A percentile compares a stretch with the other conserved stretches of the same genome.
Conservation (phyloP, 2,329 filamentous ascomycete genomes). For the Paecilomyces niveus region DNA sequence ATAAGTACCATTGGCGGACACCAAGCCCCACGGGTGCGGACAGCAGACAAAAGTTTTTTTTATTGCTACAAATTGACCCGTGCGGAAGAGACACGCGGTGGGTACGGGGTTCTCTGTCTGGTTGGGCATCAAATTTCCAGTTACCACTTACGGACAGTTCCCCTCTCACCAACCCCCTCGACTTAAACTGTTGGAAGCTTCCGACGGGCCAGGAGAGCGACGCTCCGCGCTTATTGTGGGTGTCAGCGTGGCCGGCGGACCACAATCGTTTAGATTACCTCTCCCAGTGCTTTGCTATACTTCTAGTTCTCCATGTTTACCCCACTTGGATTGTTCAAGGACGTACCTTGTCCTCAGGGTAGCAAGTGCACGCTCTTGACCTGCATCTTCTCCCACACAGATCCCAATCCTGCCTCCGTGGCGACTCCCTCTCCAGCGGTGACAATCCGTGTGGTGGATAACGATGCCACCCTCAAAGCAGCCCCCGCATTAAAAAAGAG, state of each 20-base stretch:
- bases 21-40: background rate
- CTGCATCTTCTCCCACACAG: constrained; percentile 54
- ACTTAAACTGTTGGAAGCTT: background rate
- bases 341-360: constrained; percentile 46
- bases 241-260: background rate
- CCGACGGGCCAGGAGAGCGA: background rate
- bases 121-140: background rate
- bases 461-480: constrained; percentile 1
- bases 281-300: background rate
- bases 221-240: background rate
- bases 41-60: background rate
- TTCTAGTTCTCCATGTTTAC: constrained; percentile 42
- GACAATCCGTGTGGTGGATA: constrained; percentile 5
- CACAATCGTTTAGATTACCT: background rate
- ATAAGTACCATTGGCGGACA: background rate
- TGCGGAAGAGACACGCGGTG: background rate
- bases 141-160: background rate
- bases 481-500: constrained; percentile 26
- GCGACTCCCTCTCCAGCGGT: constrained; percentile 10
- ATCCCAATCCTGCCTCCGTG: constrained; percentile 1
- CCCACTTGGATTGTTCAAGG: constrained; percentile 48
- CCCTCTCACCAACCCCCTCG: background rate
- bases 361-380: constrained; percentile 44
- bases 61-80: background rate
- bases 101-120: background rate